Conservation (phyloP, 2,329 filamentous ascomycete species). For the Trichoderma sp. region DNA sequence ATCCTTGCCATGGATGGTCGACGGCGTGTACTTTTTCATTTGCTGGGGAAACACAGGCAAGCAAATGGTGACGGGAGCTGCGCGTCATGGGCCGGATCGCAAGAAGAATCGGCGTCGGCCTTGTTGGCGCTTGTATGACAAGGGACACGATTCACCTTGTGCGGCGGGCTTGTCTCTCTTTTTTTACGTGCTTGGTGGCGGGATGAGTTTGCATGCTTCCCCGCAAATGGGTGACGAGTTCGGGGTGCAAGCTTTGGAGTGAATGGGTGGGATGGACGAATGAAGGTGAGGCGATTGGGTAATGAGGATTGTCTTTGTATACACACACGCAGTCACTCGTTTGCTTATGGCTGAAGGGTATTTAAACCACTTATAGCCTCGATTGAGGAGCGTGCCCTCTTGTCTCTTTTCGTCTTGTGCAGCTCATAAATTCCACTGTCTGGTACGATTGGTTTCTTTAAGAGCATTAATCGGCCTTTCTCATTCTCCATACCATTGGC, state of each 20-base stretch:
- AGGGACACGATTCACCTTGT: not conserved
- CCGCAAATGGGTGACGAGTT: not conserved
- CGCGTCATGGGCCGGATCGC: slow-evolving; percentile 2
- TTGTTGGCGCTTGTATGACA: not conserved
- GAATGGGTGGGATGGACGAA: not conserved
- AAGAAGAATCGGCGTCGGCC: not conserved
- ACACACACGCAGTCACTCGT: not conserved
- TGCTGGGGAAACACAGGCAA: not conserved
- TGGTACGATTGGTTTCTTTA: not conserved
- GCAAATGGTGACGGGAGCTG: slow-evolving; percentile 15
- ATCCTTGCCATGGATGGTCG: not conserved
- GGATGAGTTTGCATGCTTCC: not conserved
- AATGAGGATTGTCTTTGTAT: not conserved
- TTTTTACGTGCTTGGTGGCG: not conserved
- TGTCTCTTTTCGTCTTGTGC: not conserved
- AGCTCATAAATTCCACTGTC: not conserved
- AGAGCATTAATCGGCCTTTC: not conserved
- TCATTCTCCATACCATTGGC: not conserved
- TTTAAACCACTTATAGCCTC: not conserved
- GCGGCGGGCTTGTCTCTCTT: not conserved
- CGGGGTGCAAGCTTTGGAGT: not conserved
- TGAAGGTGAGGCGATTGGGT: not conserved
- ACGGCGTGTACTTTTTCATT: not conserved
- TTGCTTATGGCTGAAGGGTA: not conserved
- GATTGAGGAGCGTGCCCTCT: not conserved